phyloP scores from a whole-genome alignment of 140 eudicot species.

The Cichorium intybus region DNA sequence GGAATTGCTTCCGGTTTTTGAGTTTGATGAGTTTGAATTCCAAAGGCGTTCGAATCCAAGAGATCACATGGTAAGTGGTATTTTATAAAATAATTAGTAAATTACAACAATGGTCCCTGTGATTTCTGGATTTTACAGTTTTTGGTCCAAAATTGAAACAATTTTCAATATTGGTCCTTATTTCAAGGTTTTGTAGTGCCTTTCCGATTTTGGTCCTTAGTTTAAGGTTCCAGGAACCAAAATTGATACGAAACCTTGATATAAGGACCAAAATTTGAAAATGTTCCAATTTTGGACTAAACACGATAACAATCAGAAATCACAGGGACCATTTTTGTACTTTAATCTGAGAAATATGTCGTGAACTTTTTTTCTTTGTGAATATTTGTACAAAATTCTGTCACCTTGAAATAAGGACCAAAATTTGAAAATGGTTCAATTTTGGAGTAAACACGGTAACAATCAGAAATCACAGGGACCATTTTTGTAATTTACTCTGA shows the following conservation, averaged over 20 bases:
- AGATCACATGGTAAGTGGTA: slow-evolving; percentile 83
- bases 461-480: neutral
- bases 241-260: neutral
- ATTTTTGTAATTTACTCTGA: neutral
- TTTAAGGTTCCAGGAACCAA: neutral
- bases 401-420: neutral
- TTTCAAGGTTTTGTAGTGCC: no score
- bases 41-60: slow-evolving; percentile 94
- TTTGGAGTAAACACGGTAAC: neutral
- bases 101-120: neutral
- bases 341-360: neutral
- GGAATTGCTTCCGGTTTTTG: slow-evolving; percentile 96
- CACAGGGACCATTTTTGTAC: neutral
- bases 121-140: neutral
- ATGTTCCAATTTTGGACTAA: neutral
- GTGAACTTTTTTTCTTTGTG: neutral
- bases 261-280: neutral
- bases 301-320: neutral
- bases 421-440: neutral
- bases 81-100: neutral
- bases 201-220: neutral
- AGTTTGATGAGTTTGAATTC: slow-evolving; percentile 95
- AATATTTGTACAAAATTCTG: neutral
- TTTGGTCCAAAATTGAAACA: neutral
- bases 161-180: neutral